Evolutionary conservation across 257 asterid genomes (phyloP), one percentile per base, ranked within the genome.

Genomic region (Nicotiana benthamiana): DNA sequence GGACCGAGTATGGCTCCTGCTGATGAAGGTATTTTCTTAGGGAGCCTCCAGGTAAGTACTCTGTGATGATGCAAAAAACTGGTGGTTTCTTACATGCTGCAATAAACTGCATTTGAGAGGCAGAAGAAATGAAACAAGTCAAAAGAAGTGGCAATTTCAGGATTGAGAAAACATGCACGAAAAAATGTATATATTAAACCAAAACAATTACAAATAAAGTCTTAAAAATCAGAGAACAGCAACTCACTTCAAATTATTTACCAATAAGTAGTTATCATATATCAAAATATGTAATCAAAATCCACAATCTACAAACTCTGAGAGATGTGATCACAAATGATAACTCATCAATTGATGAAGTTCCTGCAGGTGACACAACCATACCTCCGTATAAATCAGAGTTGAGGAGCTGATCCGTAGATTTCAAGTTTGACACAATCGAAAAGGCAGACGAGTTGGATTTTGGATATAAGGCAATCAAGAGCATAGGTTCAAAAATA

Each of bases 1-100:
- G 97, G 12, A 95, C 91, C 0, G 99, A 95, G 85, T 92, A 83
- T 0, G 98, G 99, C 79, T 89, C 95, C 86, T 91, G 98, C 90
- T 93, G 98, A 82, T 95, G 99, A 54, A 95, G 97, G 89, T 87
- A 95, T 79, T 93, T 95, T 83, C 97, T 80, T 53, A 95, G 95
- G 80, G 99, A 92, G 27, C 99, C 99, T 16, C 99, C 99, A 0
- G 97, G 90, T 75, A 93, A 87, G 88, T 95, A 93, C 82, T 92
- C 97, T 0, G 99, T 95, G 89, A 95, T 95, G 9, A 95, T 95
- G 82, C 99, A 93, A 80, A 93, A 93, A 34, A 95, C 99, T 0
- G 99, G 99, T 67, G 96, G 89, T 65, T 93, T 95, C 92, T 95
- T 95, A 83, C 99, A 93, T 27, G 99, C 99, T 64, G 97, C 98